Evolutionary conservation across 257 asterid species (phyloP).

Genomic region (Ilex asprella): DNA sequence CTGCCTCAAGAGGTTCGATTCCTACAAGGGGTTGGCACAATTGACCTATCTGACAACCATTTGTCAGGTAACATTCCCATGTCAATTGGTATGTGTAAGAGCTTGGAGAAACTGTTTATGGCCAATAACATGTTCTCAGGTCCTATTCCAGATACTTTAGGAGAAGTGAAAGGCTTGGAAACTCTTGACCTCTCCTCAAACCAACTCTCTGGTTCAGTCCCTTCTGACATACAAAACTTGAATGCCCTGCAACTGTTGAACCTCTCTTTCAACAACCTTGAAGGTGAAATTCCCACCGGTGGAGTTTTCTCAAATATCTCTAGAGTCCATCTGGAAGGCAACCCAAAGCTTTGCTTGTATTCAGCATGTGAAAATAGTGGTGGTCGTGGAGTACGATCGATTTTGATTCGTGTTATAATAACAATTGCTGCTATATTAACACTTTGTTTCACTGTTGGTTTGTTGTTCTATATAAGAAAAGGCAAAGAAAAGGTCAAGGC

Average conservation of each 20-base stretch:
- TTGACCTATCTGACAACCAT: constrained; percentile 37
- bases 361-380: constrained; percentile 7
- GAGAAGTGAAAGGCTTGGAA: constrained; percentile 36
- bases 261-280: constrained; percentile 46
- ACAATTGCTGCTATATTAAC: constrained; percentile 11
- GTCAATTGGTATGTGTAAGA: constrained; percentile 35
- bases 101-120: constrained; percentile 38
- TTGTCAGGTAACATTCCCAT: constrained; percentile 36
- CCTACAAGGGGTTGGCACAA: constrained; percentile 26
- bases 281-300: constrained; percentile 35
- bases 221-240: constrained; percentile 25
- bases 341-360: constrained; percentile 29
- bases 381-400: constrained; percentile 5
- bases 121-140: constrained; percentile 38
- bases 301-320: constrained; percentile 39
- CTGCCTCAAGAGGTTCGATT: constrained; percentile 37
- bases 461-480: constrained; percentile 19
- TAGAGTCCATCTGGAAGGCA: constrained; percentile 38
- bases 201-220: constrained; percentile 36
- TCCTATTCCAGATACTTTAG: constrained; percentile 39
- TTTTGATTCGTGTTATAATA: constrained; percentile 9
- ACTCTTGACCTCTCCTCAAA: constrained; percentile 52
- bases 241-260: constrained; percentile 32
- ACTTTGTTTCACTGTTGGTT: constrained; percentile 12
- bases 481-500: constrained; percentile 6